phyloP scores from a whole-genome alignment of 257 asterid species.

The Penstemon eatonii region DNA sequence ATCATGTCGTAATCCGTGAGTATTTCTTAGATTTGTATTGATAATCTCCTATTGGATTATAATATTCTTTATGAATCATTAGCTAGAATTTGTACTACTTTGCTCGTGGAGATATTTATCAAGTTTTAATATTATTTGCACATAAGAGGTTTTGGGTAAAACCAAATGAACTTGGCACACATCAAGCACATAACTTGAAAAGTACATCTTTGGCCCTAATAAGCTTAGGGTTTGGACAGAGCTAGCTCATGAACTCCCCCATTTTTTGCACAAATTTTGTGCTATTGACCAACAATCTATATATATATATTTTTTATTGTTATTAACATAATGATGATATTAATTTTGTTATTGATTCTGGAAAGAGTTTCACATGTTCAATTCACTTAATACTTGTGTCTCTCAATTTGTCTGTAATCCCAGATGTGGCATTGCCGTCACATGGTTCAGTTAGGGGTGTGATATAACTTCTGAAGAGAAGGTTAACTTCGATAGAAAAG shows the following conservation, averaged over 20 bases:
- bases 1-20: conserved; percentile 95
- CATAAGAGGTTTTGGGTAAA: not conserved
- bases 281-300: not conserved
- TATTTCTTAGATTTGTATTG: conserved; percentile 19
- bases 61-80: not conserved
- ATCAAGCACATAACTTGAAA: too few relatives aligned
- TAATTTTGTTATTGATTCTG: too few relatives aligned
- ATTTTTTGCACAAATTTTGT: not conserved
- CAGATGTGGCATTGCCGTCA: too few relatives aligned
- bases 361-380: too few relatives aligned
- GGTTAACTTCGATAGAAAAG: too few relatives aligned
- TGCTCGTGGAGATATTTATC: not conserved
- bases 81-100: not conserved
- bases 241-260: not conserved
- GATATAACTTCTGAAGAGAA: too few relatives aligned
- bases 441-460: too few relatives aligned
- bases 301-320: too few relatives aligned
- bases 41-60: not conserved
- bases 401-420: too few relatives aligned
- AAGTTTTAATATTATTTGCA: not conserved
- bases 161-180: not conserved
- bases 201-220: not conserved
- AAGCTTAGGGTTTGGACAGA: not conserved
- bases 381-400: too few relatives aligned
- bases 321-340: too few relatives aligned